These are phyloP conservation scores for Oligophagozyma castellii DNA, from an alignment of 1,139 yeast species.

Conservation along the genomic window DNA sequence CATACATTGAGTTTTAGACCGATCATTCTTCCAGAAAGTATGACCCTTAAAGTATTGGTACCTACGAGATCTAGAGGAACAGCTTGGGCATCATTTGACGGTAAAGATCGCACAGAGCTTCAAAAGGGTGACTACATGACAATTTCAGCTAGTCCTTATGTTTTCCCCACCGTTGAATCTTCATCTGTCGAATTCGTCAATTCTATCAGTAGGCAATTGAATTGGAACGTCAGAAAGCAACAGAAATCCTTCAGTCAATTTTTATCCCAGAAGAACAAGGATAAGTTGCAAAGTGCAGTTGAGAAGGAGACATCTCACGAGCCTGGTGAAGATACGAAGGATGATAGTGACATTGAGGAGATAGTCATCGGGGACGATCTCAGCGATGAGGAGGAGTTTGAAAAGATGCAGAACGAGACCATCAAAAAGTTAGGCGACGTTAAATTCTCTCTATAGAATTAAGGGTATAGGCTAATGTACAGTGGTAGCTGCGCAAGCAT, in stretches of 20 bases:
- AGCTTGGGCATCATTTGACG: conserved; percentile 90
- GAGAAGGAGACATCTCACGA: conserved; percentile 3
- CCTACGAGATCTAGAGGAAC: conserved; percentile 55
- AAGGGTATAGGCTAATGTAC: too few species aligned
- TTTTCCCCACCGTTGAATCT: conserved; percentile 74
- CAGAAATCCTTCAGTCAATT: conserved; percentile 58
- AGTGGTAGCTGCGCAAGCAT: too few species aligned
- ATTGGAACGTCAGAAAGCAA: conserved; percentile 76
- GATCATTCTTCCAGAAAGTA: conserved; percentile 72
- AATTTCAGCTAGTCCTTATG: conserved; percentile 64
- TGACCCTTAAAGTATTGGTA: conserved; percentile 62
- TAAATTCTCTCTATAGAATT: neutral
- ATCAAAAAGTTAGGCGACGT: neutral
- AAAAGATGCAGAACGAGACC: neutral
- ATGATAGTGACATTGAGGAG: conserved; percentile 4
- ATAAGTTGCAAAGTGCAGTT: conserved; percentile 9
- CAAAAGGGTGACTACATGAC: conserved; percentile 65
- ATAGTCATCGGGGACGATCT: conserved; percentile 1
- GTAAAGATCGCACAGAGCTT: conserved; percentile 61
- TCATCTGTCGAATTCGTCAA: conserved; percentile 69
- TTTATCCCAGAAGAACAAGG: conserved; percentile 35
- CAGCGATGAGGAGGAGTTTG: conserved; percentile 2
- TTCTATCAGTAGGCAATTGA: conserved; percentile 66
- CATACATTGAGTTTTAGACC: conserved; percentile 84
- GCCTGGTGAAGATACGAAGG: conserved; percentile 1